Percentiles rank a stretch among this genome's conserved stretches.
phyloP scores from a whole-genome alignment of 495 filamentous ascomycete species.

The Lophiotrema nucula region DNA sequence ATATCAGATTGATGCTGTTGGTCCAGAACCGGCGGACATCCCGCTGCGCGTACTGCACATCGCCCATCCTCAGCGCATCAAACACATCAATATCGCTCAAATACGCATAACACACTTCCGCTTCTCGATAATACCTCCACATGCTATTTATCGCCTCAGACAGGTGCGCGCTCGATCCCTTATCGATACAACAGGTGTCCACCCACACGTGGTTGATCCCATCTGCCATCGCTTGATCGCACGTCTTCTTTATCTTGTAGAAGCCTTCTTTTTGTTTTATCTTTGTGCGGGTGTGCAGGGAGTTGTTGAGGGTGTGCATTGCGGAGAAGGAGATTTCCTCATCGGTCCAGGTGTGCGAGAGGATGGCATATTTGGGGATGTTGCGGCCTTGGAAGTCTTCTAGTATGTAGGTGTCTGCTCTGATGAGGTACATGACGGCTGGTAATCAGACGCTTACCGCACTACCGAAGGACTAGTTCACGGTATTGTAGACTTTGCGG shows the following conservation, averaged over 20 bases:
- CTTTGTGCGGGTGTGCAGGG: background rate
- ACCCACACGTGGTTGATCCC: constrained; percentile 42
- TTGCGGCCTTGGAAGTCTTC: background rate
- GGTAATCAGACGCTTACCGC: too few species aligned
- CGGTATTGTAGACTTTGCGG: too few species aligned
- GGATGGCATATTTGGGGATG: constrained; percentile 11
- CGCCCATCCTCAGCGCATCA: background rate
- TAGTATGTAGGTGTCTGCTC: background rate
- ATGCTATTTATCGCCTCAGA: constrained; percentile 49
- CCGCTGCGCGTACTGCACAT: background rate
- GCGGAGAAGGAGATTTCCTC: constrained; percentile 6
- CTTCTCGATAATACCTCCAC: constrained; percentile 34
- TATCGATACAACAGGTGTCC: constrained; percentile 49
- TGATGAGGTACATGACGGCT: constrained; percentile 10
- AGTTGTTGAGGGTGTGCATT: background rate
- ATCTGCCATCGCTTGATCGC: constrained; percentile 25
- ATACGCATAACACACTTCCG: constrained; percentile 25
- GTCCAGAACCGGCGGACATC: constrained; percentile 4
- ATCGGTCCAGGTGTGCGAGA: constrained; percentile 12
- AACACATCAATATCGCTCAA: constrained; percentile 14
- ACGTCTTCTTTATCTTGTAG: constrained; percentile 5
- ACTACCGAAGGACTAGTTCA: too few species aligned
- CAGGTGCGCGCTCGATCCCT: constrained; percentile 40
- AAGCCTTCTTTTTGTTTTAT: constrained; percentile 9
- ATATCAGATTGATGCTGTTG: background rate